Evolutionary conservation across 495 filamentous ascomycete genomes (phyloP).

Genomic region (Darksidea phi): DNA sequence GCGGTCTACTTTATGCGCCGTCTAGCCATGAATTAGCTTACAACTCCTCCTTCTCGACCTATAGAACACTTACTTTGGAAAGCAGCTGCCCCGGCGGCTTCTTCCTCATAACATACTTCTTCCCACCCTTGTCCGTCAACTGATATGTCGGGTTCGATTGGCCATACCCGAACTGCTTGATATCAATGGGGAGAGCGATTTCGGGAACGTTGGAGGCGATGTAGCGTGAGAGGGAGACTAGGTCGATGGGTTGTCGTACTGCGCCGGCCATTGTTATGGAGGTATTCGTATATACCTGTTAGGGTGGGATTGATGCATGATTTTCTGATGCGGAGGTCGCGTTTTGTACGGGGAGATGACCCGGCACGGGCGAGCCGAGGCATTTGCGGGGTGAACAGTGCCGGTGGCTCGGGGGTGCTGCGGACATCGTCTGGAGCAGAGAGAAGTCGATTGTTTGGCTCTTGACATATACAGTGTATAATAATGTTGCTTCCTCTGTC

Average conservation of each 20-base stretch:
- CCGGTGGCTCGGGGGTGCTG: no score
- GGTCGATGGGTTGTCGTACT: conserved; percentile 84
- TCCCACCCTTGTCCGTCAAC: conserved; percentile 65
- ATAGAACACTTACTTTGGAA: no score
- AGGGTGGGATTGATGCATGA: conserved; percentile 9
- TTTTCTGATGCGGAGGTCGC: background rate
- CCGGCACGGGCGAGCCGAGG: no score
- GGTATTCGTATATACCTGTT: background rate
- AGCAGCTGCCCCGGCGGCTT: conserved; percentile 91
- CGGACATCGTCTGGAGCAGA: no score
- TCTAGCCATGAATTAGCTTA: conserved; percentile 57
- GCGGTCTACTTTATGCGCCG: conserved; percentile 92
- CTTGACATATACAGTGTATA: no score
- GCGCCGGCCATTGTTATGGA: conserved; percentile 70
- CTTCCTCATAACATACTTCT: conserved; percentile 83
- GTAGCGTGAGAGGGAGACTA: conserved; percentile 73
- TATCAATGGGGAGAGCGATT: conserved; percentile 75
- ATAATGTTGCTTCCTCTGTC: no score
- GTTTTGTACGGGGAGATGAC: background rate
- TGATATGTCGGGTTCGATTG: conserved; percentile 98
- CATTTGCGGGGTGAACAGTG: no score
- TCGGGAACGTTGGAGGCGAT: conserved; percentile 70
- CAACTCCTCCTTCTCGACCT: no score
- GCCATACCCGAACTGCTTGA: conserved; percentile 96
- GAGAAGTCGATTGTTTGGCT: no score